phyloP scores from a whole-genome alignment of 2,329 filamentous ascomycete species.

The Lachnellula suecica region DNA sequence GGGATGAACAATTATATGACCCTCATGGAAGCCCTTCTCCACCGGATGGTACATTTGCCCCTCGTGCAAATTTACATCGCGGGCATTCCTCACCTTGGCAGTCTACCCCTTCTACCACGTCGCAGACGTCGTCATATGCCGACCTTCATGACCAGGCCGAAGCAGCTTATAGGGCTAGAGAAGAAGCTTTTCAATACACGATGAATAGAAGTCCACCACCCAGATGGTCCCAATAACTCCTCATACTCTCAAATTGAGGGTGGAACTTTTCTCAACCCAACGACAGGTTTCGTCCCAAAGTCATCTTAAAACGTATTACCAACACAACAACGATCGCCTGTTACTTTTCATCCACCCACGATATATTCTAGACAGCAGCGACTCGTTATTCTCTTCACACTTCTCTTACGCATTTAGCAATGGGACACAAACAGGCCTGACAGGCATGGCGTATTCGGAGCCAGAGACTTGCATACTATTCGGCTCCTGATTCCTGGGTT shows the following conservation, averaged over 20 bases:
- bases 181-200: background rate
- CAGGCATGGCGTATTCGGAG: conserved; percentile 1
- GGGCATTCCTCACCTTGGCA: background rate
- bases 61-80: background rate
- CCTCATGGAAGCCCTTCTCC: background rate
- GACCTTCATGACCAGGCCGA: background rate
- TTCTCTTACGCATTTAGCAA: background rate
- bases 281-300: too few relatives aligned
- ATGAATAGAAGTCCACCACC: background rate
- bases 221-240: background rate
- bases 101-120: background rate
- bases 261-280: background rate
- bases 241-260: background rate
- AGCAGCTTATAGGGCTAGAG: background rate
- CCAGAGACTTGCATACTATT: background rate
- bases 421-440: background rate
- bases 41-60: background rate
- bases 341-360: background rate
- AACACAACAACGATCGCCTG: background rate
- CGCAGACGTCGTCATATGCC: background rate
- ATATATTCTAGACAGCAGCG: background rate
- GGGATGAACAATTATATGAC: background rate
- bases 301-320: background rate
- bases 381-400: background rate
- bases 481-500: background rate